Conservation (phyloP, 176 grass and related monocot species). For the Chrysopogon serrulatus region DNA sequence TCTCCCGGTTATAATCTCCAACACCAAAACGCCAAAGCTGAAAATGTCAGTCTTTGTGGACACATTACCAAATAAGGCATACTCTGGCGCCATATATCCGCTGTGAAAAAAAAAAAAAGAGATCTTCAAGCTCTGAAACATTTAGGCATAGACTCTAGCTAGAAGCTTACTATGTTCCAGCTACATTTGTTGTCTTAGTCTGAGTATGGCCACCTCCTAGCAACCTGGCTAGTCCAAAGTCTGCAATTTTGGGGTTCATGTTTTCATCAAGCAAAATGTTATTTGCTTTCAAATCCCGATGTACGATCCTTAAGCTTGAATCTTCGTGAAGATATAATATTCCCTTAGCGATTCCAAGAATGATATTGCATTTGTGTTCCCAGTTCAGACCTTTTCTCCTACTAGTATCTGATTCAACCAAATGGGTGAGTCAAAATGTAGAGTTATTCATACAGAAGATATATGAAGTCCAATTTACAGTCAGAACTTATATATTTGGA, state of each 20-base stretch:
- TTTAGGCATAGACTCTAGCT: not conserved
- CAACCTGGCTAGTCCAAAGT: constrained; percentile 44
- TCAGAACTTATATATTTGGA: too few relatives aligned
- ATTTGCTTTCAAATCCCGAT: constrained; percentile 43
- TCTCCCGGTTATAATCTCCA: not conserved
- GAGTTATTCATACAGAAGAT: too few relatives aligned
- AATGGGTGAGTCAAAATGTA: too few relatives aligned
- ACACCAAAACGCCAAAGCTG: not conserved
- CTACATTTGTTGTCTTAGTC: constrained; percentile 33
- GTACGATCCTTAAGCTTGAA: constrained; percentile 37
- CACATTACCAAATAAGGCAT: not conserved
- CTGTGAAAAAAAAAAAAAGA: not conserved
- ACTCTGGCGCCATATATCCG: not conserved
- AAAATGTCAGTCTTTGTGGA: constrained; percentile 9
- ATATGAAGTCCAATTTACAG: too few relatives aligned
- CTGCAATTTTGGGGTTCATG: constrained; percentile 54
- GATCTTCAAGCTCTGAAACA: not conserved
- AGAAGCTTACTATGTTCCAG: constrained; percentile 41
- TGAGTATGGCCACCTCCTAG: constrained; percentile 30
- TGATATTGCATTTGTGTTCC: constrained; percentile 35
- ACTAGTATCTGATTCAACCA: too few relatives aligned
- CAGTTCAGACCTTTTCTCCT: constrained; percentile 12
- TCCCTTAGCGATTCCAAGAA: constrained; percentile 49
- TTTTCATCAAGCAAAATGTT: constrained; percentile 51
- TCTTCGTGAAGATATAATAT: constrained; percentile 60